Evolutionary conservation across 2,329 filamentous ascomycete species (phyloP).

Genomic region (Amesomyces nigricolor): DNA sequence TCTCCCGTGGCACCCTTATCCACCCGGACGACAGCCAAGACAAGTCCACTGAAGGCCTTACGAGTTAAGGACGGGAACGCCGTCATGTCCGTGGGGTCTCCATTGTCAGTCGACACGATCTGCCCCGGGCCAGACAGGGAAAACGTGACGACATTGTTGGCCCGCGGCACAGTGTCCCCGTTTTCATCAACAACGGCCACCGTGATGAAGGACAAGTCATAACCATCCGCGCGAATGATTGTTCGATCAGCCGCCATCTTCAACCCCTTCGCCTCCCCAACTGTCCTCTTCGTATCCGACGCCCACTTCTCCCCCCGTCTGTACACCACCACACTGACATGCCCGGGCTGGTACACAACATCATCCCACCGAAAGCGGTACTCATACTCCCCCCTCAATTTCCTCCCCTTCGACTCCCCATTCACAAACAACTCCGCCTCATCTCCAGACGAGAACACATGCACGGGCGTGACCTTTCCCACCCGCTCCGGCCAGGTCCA

Average conservation of each 20-base stretch:
- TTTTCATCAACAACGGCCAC: slow-evolving; percentile 40
- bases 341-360: slow-evolving; percentile 43
- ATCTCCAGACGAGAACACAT: slow-evolving; percentile 47
- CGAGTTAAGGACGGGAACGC: slow-evolving; percentile 37
- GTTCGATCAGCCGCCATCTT: slow-evolving; percentile 35
- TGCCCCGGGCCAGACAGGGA: slow-evolving; percentile 38
- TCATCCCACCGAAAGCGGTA: slow-evolving; percentile 51
- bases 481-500: slow-evolving; percentile 49
- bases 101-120: slow-evolving; percentile 48
- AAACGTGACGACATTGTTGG: slow-evolving; percentile 40
- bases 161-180: slow-evolving; percentile 40
- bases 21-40: slow-evolving; percentile 36
- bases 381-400: slow-evolving; percentile 31
- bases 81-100: slow-evolving; percentile 41
- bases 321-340: slow-evolving; percentile 43
- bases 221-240: slow-evolving; percentile 36
- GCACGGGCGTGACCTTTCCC: slow-evolving; percentile 46
- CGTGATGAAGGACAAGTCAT: slow-evolving; percentile 43
- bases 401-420: slow-evolving; percentile 39
- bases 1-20: slow-evolving; percentile 24
- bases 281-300: slow-evolving; percentile 36
- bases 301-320: slow-evolving; percentile 45
- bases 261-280: slow-evolving; percentile 36
- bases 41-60: slow-evolving; percentile 38
- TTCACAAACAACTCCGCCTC: slow-evolving; percentile 53